phyloP scores from a whole-genome alignment of 805 yeast genomes.

The Priceomyces fermenticarens region DNA sequence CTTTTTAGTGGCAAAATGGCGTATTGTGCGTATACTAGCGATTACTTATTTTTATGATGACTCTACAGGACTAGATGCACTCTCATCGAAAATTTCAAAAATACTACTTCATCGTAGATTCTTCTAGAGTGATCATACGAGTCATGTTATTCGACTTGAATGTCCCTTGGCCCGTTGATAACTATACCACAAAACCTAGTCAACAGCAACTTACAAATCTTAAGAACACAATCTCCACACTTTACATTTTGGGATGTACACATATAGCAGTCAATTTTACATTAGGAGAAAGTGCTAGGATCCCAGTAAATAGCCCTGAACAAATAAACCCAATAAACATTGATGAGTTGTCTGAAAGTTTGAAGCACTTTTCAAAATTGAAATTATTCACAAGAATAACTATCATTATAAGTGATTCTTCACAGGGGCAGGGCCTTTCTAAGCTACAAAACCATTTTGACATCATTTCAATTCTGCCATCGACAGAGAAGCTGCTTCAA shows the following conservation, averaged over 20 bases:
- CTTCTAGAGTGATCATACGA: background rate
- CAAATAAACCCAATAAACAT: conserved; percentile 50
- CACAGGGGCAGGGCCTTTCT: conserved; percentile 64
- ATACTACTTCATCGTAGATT: background rate
- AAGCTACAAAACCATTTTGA: conserved; percentile 58
- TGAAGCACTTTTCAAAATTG: conserved; percentile 28
- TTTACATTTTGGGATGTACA: conserved; percentile 65
- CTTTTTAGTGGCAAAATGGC: background rate
- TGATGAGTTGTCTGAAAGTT: conserved; percentile 11
- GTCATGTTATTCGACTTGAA: conserved; percentile 54
- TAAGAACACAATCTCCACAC: conserved; percentile 49
- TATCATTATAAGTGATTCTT: conserved; percentile 69
- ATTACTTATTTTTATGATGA: background rate
- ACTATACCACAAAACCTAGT: conserved; percentile 43
- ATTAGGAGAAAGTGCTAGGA: conserved; percentile 47
- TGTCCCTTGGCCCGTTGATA: conserved; percentile 66
- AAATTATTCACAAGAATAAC: conserved; percentile 69
- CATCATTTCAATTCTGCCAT: conserved; percentile 76
- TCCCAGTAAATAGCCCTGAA: conserved; percentile 44
- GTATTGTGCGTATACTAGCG: background rate
- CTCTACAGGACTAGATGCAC: too few species aligned
- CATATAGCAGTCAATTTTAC: conserved; percentile 74
- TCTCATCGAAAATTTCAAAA: too few species aligned
- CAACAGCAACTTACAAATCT: conserved; percentile 41
- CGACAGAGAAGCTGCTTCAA: conserved; percentile 73